phyloP scores from a whole-genome alignment of 2,329 filamentous ascomycete genomes.

The Claviceps pusilla region DNA sequence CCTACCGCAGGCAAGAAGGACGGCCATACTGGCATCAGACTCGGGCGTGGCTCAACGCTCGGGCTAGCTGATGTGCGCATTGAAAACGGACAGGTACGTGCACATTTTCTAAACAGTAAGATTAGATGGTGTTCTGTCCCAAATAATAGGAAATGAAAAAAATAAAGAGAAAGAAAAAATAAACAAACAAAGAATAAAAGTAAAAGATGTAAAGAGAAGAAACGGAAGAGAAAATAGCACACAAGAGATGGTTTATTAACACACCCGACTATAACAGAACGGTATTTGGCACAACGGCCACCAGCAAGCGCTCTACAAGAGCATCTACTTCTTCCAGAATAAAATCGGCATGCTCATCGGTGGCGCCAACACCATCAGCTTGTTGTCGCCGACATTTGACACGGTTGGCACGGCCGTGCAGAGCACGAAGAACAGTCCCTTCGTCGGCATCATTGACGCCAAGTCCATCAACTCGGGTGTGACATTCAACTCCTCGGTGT shows the following conservation, averaged over 20 bases:
- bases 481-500: conserved; percentile 21
- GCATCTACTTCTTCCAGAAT: conserved; percentile 28
- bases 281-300: conserved; percentile 28
- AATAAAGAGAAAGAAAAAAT: no score
- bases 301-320: conserved; percentile 29
- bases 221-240: no score
- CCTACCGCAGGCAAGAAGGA: conserved; percentile 18
- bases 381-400: conserved; percentile 26
- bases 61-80: conserved; percentile 26
- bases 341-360: conserved; percentile 19
- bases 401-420: conserved; percentile 21
- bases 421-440: conserved; percentile 24
- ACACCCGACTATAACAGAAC: conserved; percentile 16
- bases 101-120: no score
- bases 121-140: no score
- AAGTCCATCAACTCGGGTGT: conserved; percentile 27
- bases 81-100: conserved; percentile 16
- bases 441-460: conserved; percentile 26
- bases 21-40: conserved; percentile 26
- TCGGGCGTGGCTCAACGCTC: conserved; percentile 27
- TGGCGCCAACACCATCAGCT: conserved; percentile 23
- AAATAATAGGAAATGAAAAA: no score
- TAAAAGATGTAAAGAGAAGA: no score
- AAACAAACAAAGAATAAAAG: no score
- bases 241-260: neutral